Evolutionary conservation across 495 filamentous ascomycete species (phyloP).

Genomic region (Neurospora sp.): DNA sequence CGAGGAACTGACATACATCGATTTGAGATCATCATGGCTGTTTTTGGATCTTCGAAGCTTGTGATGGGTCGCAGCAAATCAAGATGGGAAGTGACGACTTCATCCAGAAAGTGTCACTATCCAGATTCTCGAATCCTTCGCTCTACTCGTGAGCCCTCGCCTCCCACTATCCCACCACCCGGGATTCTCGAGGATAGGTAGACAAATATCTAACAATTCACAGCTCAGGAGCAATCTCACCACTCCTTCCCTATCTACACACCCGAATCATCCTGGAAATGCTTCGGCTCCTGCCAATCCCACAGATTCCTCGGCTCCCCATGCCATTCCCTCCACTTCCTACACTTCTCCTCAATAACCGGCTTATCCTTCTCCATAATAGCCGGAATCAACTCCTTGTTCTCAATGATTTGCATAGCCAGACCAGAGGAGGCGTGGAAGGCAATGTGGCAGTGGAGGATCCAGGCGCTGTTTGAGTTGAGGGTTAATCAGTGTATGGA

Average conservation of each 20-base stretch:
- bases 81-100: background rate
- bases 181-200: too few relatives aligned
- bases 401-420: constrained; percentile 34
- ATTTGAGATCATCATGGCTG: background rate
- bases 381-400: constrained; percentile 16
- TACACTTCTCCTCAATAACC: constrained; percentile 19
- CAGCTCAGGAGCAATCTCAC: too few relatives aligned
- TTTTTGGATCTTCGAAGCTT: background rate
- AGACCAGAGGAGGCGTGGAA: constrained; percentile 37
- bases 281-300: constrained; percentile 5
- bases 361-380: constrained; percentile 12
- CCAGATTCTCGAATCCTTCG: too few relatives aligned
- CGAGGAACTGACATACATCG: background rate
- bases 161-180: too few relatives aligned
- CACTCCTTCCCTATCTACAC: constrained; percentile 3
- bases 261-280: constrained; percentile 23
- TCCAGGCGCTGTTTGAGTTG: constrained; percentile 22
- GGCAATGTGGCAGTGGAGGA: constrained; percentile 32
- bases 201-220: too few relatives aligned
- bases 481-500: background rate
- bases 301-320: constrained; percentile 2
- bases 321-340: constrained; percentile 22
- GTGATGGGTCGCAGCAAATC: background rate
- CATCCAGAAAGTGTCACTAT: too few relatives aligned
- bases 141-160: too few relatives aligned